Base-by-base conservation (phyloP, 2,329 filamentous ascomycete genomes). In the Triangularia setosa region DNA sequence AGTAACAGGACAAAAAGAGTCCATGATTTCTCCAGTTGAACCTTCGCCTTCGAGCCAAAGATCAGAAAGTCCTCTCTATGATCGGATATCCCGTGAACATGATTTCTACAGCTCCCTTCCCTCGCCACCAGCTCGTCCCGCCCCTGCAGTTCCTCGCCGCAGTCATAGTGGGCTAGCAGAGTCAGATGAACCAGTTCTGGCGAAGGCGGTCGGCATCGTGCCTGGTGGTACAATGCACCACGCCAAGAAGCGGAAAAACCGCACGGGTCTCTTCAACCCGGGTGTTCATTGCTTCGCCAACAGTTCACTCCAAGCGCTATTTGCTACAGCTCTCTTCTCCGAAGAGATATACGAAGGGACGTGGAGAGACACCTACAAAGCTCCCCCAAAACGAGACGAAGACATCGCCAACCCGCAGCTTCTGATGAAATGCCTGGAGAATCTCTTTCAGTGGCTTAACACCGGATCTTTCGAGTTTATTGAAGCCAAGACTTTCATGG, bases 241-340 rank as follows among this genome's bases (percentile, higher is more conserved):
- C 11, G 12, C 25, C 68, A 11, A 40, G 11, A 18, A 11, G 52
- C 75, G 52, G 78, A 75, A 80, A 87, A 70, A 84, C 90, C 91
- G 11, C n/a, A 72, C 75, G 7, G 93, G 94, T 0, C 82, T 97
- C 12, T 79, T 87, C 64, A 97, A 97, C 70, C 91, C 92, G 48
- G 86, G 87, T 1, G 89, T 90, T 56, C 93, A 90, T 69, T 97
- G 94, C 75, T 97, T 97, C 73, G 93, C 95, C 81, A 97, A 97
- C 76, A 89, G 92, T n/a, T 89, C 89, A 0, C 81, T 98, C 25
- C 94, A 98, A 76, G 90, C 90, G 65, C 79, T 97, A 18, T 90
- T 91, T 64, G 89, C 88, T 1, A 94, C 93, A 0, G 73, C 85
- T 73, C 77, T 86, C 78, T 83, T 97, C 83, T 79, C 85, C 77